Conservation (phyloP, 2,329 filamentous ascomycete species). For the Cordyceps cateniannulata region DNA sequence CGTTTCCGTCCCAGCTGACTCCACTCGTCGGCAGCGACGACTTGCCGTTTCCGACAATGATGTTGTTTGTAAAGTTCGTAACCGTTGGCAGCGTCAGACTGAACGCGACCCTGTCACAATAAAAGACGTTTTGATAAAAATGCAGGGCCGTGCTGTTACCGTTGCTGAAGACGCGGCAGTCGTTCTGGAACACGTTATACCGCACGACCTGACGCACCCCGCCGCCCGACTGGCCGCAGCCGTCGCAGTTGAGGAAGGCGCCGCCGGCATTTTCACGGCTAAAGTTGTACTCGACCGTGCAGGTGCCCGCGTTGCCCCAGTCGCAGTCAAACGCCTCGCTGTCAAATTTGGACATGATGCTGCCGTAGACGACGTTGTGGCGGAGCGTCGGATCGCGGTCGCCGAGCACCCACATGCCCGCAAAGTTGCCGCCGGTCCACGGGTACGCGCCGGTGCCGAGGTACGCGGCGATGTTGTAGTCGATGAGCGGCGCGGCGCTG, state of each 20-base stretch:
- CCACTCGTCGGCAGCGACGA: constrained; percentile 16
- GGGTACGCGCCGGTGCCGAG: constrained; percentile 20
- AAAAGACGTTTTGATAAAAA: constrained; percentile 23
- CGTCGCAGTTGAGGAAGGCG: constrained; percentile 22
- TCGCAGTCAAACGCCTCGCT: constrained; percentile 23
- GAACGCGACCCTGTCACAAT: constrained; percentile 19
- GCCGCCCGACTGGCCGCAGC: constrained; percentile 19
- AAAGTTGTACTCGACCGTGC: constrained; percentile 22
- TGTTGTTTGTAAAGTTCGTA: constrained; percentile 21
- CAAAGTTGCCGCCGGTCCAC: constrained; percentile 22
- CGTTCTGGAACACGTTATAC: constrained; percentile 23
- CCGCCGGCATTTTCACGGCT: constrained; percentile 23
- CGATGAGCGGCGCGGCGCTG: constrained; percentile 17
- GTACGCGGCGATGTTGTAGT: constrained; percentile 19
- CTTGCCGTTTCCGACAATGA: constrained; percentile 19
- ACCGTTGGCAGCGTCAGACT: constrained; percentile 16
- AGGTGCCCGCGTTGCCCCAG: constrained; percentile 22
- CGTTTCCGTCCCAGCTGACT: constrained; percentile 18
- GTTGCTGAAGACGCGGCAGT: constrained; percentile 20
- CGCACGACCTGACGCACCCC: constrained; percentile 20
- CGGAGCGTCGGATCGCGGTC: constrained; percentile 16
- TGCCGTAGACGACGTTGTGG: constrained; percentile 21
- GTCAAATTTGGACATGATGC: constrained; percentile 19
- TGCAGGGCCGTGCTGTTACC: constrained; percentile 17
- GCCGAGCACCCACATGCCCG: constrained; percentile 23